Conservation (phyloP, 257 asterid genomes). For the Solanum chilense region DNA sequence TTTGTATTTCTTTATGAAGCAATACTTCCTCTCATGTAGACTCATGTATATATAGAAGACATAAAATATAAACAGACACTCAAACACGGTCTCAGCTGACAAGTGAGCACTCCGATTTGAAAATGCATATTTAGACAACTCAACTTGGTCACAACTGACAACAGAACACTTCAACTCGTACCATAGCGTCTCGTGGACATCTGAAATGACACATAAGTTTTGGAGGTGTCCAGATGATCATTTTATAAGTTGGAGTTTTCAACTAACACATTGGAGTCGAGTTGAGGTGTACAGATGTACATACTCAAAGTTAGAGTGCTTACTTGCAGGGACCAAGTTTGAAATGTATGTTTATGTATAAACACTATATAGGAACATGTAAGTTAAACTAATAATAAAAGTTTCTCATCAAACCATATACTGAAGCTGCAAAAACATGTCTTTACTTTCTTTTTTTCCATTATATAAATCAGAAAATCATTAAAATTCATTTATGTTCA, state of each 20-base stretch:
- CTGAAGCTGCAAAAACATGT: not conserved
- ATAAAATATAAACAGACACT: not conserved
- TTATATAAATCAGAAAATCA: not conserved
- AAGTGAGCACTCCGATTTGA: not conserved
- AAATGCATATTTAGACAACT: not conserved
- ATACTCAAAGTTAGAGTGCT: not conserved
- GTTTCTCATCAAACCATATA: not conserved
- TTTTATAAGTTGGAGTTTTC: not conserved
- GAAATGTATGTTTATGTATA: not conserved
- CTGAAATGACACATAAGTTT: not conserved
- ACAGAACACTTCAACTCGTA: not conserved
- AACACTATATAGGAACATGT: not conserved
- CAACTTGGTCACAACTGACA: not conserved
- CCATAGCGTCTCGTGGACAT: not conserved
- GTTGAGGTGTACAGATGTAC: not conserved
- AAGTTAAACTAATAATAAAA: not conserved
- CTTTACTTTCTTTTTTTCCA: not conserved
- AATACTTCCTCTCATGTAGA: not conserved
- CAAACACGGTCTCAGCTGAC: not conserved
- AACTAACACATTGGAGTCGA: not conserved
- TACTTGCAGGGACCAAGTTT: not conserved
- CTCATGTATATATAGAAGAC: not conserved
- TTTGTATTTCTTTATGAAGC: not conserved
- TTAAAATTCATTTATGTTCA: not conserved
- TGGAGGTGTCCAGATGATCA: not conserved